These are phyloP conservation scores for barrel medic (Medicago truncatula) DNA, from an alignment of 306 rosid species.

Conservation along the genomic window DNA sequence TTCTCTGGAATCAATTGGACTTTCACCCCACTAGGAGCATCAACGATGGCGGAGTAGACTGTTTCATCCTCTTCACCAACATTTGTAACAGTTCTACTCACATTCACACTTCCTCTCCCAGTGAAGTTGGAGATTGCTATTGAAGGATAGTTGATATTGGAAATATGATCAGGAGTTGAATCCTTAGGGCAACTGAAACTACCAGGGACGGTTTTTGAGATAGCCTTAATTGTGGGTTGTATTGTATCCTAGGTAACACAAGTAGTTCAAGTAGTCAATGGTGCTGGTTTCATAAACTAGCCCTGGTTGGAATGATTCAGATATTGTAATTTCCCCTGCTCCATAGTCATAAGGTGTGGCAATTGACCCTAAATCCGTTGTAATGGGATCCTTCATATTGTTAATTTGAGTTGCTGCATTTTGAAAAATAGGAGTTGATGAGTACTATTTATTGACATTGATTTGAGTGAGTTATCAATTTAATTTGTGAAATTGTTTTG, in stretches of 20 bases:
- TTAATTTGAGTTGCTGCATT: slow-evolving; percentile 66
- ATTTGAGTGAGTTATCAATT: too few relatives aligned
- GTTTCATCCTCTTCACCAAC: slow-evolving; percentile 68
- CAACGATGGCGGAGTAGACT: slow-evolving; percentile 46
- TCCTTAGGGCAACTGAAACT: slow-evolving; percentile 63
- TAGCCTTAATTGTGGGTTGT: slow-evolving; percentile 45
- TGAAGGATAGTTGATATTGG: slow-evolving; percentile 89
- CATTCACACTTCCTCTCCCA: slow-evolving; percentile 40
- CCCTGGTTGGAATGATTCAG: slow-evolving; percentile 67
- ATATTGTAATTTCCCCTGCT: slow-evolving; percentile 69
- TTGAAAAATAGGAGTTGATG: slow-evolving; percentile 5
- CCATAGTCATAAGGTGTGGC: slow-evolving; percentile 87
- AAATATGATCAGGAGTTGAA: slow-evolving; percentile 51
- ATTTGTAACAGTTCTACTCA: slow-evolving; percentile 72
- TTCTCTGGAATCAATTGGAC: slow-evolving; percentile 66
- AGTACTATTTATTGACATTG: neutral
- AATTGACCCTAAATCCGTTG: slow-evolving; percentile 51
- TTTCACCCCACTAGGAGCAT: slow-evolving; percentile 56
- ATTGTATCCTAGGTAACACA: slow-evolving; percentile 59
- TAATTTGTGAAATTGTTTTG: too few relatives aligned
- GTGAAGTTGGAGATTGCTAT: slow-evolving; percentile 65
- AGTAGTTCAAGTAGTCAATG: slow-evolving; percentile 69
- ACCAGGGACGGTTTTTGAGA: slow-evolving; percentile 52
- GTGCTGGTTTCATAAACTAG: slow-evolving; percentile 77
- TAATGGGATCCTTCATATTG: slow-evolving; percentile 61